Base-by-base conservation (phyloP, 75 land plant species). In the Cunninghamia lanceolata region DNA sequence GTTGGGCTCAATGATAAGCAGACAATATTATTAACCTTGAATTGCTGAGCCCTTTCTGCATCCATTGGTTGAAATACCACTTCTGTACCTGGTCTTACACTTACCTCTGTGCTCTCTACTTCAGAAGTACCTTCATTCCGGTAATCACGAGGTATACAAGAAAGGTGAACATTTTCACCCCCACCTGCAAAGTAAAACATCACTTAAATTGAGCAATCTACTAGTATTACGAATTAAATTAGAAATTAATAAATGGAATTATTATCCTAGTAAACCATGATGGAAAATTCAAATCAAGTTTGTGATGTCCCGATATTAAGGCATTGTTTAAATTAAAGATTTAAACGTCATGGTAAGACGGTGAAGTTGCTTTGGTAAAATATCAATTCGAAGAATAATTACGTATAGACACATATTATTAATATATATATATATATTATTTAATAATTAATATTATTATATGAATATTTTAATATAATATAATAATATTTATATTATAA, bases 11-110 rank as follows among this genome's bases (percentile, higher is more conserved):
- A 86, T 39, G 91, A 83, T 83, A 94, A 28, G 40, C 92, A 88
- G 8, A 79, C 36, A 42, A 94, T 54, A 2, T 87, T 87, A 16
- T 90, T 86, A 10, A 92, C 85, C 88, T 89, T 92, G 85, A 94
- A 88, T 46, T 88, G 88, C 16, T 86, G 84, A 42, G 86, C 84
- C 85, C 89, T 95, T n/a, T 85, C 77, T 9, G 91, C 88, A 52
- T 93, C 88, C 73, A 88, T 63, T 0, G 89, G 89, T 88, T 88
- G 93, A 86, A 95, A 95, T 21, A 94, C 34, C 45, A 95, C 87
- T 84, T 92, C 92, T 36, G 92, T 91, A 54, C 87, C 88, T 47
- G 95, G 83, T 75, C 91, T 87, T 43, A 95, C 93, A 75, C 82
- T 84, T 46, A 87, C 76, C 68, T 91, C 93, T 84, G 89, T 91